These are phyloP conservation scores for Fomitopsis betulina DNA, from an alignment of 1,284 basidiomycete genomes.

Conservation along the genomic window DNA sequence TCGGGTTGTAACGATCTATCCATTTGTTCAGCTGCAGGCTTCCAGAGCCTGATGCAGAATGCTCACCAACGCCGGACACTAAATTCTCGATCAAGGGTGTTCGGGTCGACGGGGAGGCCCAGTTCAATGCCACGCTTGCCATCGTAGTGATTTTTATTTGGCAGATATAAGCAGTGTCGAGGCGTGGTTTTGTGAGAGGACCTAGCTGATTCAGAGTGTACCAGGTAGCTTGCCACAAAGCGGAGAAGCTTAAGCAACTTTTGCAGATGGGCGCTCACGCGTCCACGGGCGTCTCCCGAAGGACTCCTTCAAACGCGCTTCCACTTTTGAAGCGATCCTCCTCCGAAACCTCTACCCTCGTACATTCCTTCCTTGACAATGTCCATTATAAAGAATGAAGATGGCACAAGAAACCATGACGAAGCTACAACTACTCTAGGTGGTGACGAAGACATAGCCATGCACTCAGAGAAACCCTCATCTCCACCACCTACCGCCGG, in stretches of 20 bases:
- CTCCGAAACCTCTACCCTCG: neutral
- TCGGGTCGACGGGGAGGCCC: conserved; percentile 69
- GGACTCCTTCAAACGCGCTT: neutral
- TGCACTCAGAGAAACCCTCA: neutral
- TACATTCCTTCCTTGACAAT: neutral
- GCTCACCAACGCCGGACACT: conserved; percentile 86
- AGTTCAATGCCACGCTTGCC: conserved; percentile 47
- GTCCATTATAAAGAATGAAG: neutral
- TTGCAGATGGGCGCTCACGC: neutral
- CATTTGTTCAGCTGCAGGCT: neutral
- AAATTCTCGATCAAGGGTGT: conserved; percentile 86
- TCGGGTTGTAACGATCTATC: conserved; percentile 92
- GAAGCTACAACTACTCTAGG: neutral
- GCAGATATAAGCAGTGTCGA: neutral
- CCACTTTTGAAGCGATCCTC: neutral
- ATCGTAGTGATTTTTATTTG: conserved; percentile 13
- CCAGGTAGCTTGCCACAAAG: neutral
- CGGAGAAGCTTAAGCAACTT: neutral
- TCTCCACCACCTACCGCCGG: conserved; percentile 2
- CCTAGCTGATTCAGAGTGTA: neutral
- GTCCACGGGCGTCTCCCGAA: neutral
- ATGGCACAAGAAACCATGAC: too few relatives aligned
- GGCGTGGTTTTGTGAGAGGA: neutral
- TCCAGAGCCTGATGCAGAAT: conserved; percentile 6
- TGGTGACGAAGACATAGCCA: neutral